Evolutionary conservation across 1,284 basidiomycete genomes (phyloP).

Genomic region (Amylostereum areolatum): DNA sequence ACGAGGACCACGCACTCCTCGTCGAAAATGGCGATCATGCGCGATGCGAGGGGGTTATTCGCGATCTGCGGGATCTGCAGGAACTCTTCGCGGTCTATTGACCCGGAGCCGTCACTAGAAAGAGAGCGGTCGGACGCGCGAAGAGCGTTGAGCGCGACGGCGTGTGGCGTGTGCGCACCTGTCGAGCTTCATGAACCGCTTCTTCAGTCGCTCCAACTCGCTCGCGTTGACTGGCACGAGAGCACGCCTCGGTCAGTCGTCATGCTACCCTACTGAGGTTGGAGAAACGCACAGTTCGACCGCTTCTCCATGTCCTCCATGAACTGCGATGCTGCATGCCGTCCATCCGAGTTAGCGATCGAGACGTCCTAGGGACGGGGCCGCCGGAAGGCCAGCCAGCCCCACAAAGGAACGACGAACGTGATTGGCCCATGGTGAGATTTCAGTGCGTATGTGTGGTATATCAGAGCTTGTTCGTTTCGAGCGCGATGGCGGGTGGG

Average conservation of each 20-base stretch:
- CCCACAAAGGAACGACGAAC: slow-evolving; percentile 36
- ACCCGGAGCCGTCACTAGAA: slow-evolving; percentile 86
- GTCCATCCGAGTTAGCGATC: slow-evolving; percentile 3
- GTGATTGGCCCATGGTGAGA: slow-evolving; percentile 66
- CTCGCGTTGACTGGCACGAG: slow-evolving; percentile 72
- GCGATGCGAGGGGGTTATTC: slow-evolving; percentile 92
- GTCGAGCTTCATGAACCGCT: slow-evolving; percentile 99
- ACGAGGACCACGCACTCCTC: slow-evolving; percentile 71
- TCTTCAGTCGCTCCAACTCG: slow-evolving; percentile 93
- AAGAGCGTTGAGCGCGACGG: background rate
- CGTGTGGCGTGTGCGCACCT: slow-evolving; percentile 43
- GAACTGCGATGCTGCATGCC: slow-evolving; percentile 71
- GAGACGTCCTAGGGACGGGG: slow-evolving; percentile 6
- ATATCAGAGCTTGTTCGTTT: too few relatives aligned
- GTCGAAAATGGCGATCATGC: slow-evolving; percentile 99
- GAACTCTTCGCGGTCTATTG: slow-evolving; percentile 98
- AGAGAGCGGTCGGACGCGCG: background rate
- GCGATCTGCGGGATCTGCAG: slow-evolving; percentile 98
- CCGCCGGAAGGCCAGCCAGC: background rate
- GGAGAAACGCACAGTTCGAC: slow-evolving; percentile 74
- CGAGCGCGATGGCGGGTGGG: background rate
- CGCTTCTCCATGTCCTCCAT: slow-evolving; percentile 92
- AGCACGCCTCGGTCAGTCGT: slow-evolving; percentile 13
- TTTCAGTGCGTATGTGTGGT: too few relatives aligned
- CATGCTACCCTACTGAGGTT: slow-evolving; percentile 4